These are phyloP conservation scores for Anastatica hierochuntica DNA, from an alignment of 345 rosid species.

Conservation along the genomic window DNA sequence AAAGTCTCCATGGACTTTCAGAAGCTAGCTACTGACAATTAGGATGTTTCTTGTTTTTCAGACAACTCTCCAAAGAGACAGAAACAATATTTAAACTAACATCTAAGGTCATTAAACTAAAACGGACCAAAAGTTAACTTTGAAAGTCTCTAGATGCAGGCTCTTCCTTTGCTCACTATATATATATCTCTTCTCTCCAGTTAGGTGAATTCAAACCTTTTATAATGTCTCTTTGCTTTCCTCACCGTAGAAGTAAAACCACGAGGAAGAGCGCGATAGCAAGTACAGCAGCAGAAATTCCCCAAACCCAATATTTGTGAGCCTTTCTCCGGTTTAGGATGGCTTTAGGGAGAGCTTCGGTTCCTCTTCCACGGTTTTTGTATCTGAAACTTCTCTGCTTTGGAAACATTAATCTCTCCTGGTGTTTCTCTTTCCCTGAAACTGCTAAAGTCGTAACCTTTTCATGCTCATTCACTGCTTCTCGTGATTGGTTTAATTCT, in stretches of 20 bases:
- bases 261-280: conserved; percentile 31
- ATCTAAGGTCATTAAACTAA: conserved; percentile 16
- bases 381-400: conserved; percentile 40
- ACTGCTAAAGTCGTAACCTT: conserved; percentile 26
- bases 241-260: conserved; percentile 31
- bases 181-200: conserved; percentile 4
- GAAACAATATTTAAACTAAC: conserved; percentile 5
- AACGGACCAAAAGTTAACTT: conserved; percentile 1
- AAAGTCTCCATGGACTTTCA: conserved; percentile 9
- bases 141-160: conserved; percentile 9
- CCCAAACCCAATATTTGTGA: conserved; percentile 59
- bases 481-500: conserved; percentile 37
- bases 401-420: conserved; percentile 20
- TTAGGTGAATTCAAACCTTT: conserved; percentile 3
- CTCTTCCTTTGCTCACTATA: conserved; percentile 4
- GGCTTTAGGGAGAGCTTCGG: conserved; percentile 58
- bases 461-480: conserved; percentile 37
- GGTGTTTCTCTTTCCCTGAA: conserved; percentile 28
- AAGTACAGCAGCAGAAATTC: conserved; percentile 39
- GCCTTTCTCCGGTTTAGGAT: conserved; percentile 59
- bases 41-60: conserved; percentile 7
- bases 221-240: conserved; percentile 1
- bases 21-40: conserved; percentile 6
- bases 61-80: conserved; percentile 3
- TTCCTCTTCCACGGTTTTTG: conserved; percentile 44